Percentiles rank a stretch among this genome's conserved stretches.
Evolutionary conservation across 345 rosid species (phyloP).

Genomic region (Conringia planisiliqua): DNA sequence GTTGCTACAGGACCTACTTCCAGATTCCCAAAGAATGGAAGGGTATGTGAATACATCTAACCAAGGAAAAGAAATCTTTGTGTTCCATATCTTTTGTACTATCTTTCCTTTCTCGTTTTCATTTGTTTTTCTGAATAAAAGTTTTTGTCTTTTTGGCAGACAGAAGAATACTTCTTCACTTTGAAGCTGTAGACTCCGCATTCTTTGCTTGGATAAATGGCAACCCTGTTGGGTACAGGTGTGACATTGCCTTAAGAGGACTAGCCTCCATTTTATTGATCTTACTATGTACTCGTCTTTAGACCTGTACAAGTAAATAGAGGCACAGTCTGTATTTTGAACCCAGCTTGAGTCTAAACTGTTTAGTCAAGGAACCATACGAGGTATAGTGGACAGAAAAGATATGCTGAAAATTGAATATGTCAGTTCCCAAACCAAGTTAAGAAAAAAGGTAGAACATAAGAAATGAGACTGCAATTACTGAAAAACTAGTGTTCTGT

Average conservation of each 20-base stretch:
- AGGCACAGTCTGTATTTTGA: background rate
- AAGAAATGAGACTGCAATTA: background rate
- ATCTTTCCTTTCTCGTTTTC: background rate
- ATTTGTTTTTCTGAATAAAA: background rate
- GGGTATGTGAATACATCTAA: slow-evolving; percentile 43
- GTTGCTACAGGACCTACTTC: slow-evolving; percentile 86
- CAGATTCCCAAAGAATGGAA: slow-evolving; percentile 82
- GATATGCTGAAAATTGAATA: background rate
- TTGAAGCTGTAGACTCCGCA: slow-evolving; percentile 98
- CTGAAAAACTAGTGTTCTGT: slow-evolving; percentile 2
- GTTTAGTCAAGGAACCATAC: background rate
- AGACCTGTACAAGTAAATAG: background rate
- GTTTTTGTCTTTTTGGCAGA: slow-evolving; percentile 43
- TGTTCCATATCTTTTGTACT: background rate
- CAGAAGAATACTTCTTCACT: slow-evolving; percentile 90
- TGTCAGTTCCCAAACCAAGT: background rate
- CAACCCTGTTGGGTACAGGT: slow-evolving; percentile 89
- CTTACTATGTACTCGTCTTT: background rate
- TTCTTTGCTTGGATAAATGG: slow-evolving; percentile 93
- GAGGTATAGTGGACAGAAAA: background rate
- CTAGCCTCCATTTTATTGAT: background rate
- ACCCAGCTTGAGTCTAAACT: slow-evolving; percentile 1
- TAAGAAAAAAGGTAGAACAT: background rate
- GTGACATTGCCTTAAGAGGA: slow-evolving; percentile 14
- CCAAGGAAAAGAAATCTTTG: background rate